Evolutionary conservation across 805 yeast genomes (phyloP).

Genomic region (Nakazawaea molendinolei): DNA sequence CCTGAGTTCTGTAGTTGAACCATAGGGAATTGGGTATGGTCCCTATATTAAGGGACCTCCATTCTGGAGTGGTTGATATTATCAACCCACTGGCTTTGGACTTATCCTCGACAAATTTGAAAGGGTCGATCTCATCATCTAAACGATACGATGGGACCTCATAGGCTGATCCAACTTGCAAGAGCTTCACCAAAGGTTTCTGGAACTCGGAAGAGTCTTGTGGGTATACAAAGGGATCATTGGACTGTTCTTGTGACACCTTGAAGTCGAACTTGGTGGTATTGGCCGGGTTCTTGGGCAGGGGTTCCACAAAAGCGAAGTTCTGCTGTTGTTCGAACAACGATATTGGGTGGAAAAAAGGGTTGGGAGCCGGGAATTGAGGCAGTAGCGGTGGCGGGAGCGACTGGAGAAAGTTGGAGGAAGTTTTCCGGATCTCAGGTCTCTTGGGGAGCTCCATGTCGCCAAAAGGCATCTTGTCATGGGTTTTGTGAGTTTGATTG

Average conservation of each 20-base stretch:
- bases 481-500: background rate
- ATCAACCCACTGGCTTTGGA: too few species aligned
- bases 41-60: too few species aligned
- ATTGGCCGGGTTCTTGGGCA: background rate
- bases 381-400: slow-evolving; percentile 6
- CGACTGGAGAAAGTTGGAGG: slow-evolving; percentile 6
- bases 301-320: too few species aligned
- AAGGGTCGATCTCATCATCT: slow-evolving; percentile 3
- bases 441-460: slow-evolving; percentile 3
- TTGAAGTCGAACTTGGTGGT: background rate
- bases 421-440: slow-evolving; percentile 10
- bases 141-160: background rate
- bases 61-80: too few species aligned
- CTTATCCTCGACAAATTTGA: slow-evolving; percentile 12
- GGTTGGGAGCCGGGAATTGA: background rate
- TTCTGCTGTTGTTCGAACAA: background rate
- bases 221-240: slow-evolving; percentile 1
- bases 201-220: background rate
- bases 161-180: background rate
- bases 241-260: too few species aligned
- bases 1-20: too few species aligned
- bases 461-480: too few species aligned
- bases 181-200: background rate
- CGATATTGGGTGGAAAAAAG: background rate
- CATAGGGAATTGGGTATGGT: too few species aligned